A percentile compares a stretch with the other conserved stretches of the same genome.
phyloP scores from a whole-genome alignment of 441 rosid species.

The Lepidium campestre region DNA sequence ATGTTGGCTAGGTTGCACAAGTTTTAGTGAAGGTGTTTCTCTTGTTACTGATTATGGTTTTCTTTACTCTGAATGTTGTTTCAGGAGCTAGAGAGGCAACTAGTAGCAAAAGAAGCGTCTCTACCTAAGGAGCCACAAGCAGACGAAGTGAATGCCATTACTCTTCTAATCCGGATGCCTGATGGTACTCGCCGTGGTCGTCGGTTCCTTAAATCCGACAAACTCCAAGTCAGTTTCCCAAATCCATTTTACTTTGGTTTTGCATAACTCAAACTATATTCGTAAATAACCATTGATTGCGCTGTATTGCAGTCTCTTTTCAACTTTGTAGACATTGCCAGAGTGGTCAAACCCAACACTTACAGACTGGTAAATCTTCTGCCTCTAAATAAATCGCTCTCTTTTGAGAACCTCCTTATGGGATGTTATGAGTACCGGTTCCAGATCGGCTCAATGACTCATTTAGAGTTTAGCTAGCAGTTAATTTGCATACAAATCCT shows the following conservation, averaged over 20 bases:
- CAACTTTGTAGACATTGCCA: conserved; percentile 83
- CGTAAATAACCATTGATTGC: background rate
- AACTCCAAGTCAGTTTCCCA: conserved; percentile 52
- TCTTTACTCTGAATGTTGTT: conserved; percentile 1
- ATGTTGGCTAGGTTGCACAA: background rate
- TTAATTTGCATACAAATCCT: background rate
- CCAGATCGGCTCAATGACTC: background rate
- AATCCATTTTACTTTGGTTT: background rate
- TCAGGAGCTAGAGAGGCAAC: conserved; percentile 82
- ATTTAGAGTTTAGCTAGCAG: background rate
- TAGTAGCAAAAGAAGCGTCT: conserved; percentile 86
- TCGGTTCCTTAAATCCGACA: conserved; percentile 74
- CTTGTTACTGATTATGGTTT: background rate
- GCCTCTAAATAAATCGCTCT: background rate
- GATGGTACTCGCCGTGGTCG: conserved; percentile 91
- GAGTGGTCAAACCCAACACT: conserved; percentile 78
- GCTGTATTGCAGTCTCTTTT: conserved; percentile 68
- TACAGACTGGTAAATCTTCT: conserved; percentile 68
- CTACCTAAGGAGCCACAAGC: conserved; percentile 79
- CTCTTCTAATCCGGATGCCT: conserved; percentile 89
- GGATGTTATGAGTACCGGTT: background rate
- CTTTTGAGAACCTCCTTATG: background rate
- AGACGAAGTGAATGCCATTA: conserved; percentile 78
- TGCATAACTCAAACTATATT: background rate
- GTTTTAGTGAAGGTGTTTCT: background rate